These are phyloP conservation scores for Talaromyces ruber DNA, from an alignment of 495 filamentous ascomycete genomes.

Conservation along the genomic window DNA sequence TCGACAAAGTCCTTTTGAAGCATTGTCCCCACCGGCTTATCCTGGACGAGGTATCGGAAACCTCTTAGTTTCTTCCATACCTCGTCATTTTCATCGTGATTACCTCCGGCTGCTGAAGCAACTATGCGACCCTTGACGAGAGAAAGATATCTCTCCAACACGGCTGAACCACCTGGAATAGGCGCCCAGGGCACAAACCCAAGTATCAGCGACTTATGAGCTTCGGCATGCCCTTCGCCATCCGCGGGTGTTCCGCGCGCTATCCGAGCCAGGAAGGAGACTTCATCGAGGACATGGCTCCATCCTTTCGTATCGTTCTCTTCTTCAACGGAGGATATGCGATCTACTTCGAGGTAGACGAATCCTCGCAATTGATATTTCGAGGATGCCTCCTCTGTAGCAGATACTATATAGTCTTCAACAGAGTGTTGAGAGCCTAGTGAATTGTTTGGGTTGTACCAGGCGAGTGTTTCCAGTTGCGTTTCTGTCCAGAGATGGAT, in stretches of 20 bases:
- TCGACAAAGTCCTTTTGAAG: slow-evolving; percentile 52
- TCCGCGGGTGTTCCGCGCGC: slow-evolving; percentile 44
- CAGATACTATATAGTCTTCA: slow-evolving; percentile 37
- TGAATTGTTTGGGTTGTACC: slow-evolving; percentile 48
- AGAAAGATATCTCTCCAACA: slow-evolving; percentile 40
- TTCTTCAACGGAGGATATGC: slow-evolving; percentile 46
- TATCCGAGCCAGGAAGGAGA: slow-evolving; percentile 57
- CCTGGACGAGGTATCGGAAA: slow-evolving; percentile 75
- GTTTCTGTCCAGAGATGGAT: slow-evolving; percentile 72
- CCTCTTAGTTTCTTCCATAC: slow-evolving; percentile 54
- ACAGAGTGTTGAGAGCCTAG: slow-evolving; percentile 55
- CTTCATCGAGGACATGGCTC: slow-evolving; percentile 59
- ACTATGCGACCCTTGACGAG: slow-evolving; percentile 25
- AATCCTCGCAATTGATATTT: slow-evolving; percentile 48
- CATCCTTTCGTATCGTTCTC: slow-evolving; percentile 32
- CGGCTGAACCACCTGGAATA: slow-evolving; percentile 46
- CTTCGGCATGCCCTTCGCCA: slow-evolving; percentile 49
- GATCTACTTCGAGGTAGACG: slow-evolving; percentile 76
- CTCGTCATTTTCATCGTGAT: slow-evolving; percentile 8
- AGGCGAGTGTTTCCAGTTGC: slow-evolving; percentile 54
- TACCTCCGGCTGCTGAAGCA: not conserved
- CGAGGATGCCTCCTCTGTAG: not conserved
- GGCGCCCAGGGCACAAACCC: slow-evolving; percentile 81
- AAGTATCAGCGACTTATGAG: slow-evolving; percentile 45
- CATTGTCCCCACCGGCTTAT: slow-evolving; percentile 57